Conservation (phyloP, 179 eudicot genomes). For the Corrigiola litoralis region DNA sequence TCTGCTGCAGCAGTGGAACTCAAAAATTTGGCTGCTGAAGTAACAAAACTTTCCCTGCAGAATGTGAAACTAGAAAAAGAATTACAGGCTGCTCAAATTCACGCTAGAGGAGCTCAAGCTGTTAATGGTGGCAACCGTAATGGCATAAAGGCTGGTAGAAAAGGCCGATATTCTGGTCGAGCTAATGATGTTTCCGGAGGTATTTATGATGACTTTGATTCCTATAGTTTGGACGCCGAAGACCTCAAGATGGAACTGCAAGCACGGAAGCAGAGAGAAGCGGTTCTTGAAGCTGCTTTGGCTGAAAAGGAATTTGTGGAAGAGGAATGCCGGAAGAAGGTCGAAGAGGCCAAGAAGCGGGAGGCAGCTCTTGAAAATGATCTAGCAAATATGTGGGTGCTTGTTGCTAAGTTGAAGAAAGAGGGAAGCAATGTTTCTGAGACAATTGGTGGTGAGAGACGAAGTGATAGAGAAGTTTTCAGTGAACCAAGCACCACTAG, state of each 20-base stretch:
- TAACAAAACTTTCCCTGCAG: slow-evolving; percentile 75
- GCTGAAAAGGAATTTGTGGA: slow-evolving; percentile 78
- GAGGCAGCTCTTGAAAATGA: slow-evolving; percentile 91
- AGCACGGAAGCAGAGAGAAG: slow-evolving; percentile 81
- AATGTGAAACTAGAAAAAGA: slow-evolving; percentile 87
- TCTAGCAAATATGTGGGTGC: slow-evolving; percentile 99
- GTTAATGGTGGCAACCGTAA: slow-evolving; percentile 56
- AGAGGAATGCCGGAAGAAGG: slow-evolving; percentile 67
- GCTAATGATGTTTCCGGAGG: slow-evolving; percentile 49
- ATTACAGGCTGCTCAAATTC: slow-evolving; percentile 53
- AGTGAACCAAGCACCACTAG: slow-evolving; percentile 30
- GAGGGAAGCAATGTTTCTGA: slow-evolving; percentile 45
- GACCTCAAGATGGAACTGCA: slow-evolving; percentile 83
- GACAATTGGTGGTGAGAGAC: slow-evolving; percentile 31
- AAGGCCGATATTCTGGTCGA: slow-evolving; percentile 51
- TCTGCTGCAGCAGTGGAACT: slow-evolving; percentile 98
- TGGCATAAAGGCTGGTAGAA: slow-evolving; percentile 49
- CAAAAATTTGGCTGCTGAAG: slow-evolving; percentile 91
- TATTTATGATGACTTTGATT: slow-evolving; percentile 55
- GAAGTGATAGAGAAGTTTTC: slow-evolving; percentile 23
- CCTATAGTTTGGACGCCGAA: slow-evolving; percentile 63
- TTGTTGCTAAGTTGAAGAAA: slow-evolving; percentile 94
- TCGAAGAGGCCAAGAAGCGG: slow-evolving; percentile 78
- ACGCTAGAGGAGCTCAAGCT: slow-evolving; percentile 41
- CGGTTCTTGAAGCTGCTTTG: slow-evolving; percentile 82